A percentile compares a stretch with the other conserved stretches of the same genome.
These are phyloP conservation scores for Zea luxurians DNA, from an alignment of 176 grass and related monocot genomes.

Conservation along the genomic window DNA sequence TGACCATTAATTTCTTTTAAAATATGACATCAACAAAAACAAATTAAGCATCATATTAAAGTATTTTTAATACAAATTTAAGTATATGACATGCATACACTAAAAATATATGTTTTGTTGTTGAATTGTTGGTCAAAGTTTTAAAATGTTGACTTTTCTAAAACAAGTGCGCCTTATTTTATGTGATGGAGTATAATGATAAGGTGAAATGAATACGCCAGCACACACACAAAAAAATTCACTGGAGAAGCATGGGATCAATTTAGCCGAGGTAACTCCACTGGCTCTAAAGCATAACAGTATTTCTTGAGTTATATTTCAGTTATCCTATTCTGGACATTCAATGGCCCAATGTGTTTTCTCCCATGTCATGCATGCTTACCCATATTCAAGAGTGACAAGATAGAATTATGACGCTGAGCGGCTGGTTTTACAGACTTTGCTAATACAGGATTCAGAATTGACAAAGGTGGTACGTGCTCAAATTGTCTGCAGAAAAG, in stretches of 20 bases:
- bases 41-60: no score
- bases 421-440: neutral
- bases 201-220: neutral
- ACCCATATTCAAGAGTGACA: neutral
- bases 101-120: no score
- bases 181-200: neutral
- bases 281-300: neutral
- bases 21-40: no score
- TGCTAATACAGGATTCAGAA: constrained; percentile 1
- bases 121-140: no score
- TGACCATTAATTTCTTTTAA: no score
- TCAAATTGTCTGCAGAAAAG: neutral
- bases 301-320: neutral
- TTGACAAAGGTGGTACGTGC: neutral
- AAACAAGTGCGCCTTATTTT: no score
- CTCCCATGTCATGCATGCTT: neutral
- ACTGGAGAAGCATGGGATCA: neutral
- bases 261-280: neutral
- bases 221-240: neutral
- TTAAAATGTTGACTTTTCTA: no score
- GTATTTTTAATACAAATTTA: no score
- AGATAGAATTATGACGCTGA: neutral
- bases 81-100: no score
- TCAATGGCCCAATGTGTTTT: neutral
- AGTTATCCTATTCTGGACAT: neutral